These are phyloP conservation scores for Aspergillus sclerotiicarbonarius DNA, from an alignment of 495 filamentous ascomycete genomes.

Conservation along the genomic window DNA sequence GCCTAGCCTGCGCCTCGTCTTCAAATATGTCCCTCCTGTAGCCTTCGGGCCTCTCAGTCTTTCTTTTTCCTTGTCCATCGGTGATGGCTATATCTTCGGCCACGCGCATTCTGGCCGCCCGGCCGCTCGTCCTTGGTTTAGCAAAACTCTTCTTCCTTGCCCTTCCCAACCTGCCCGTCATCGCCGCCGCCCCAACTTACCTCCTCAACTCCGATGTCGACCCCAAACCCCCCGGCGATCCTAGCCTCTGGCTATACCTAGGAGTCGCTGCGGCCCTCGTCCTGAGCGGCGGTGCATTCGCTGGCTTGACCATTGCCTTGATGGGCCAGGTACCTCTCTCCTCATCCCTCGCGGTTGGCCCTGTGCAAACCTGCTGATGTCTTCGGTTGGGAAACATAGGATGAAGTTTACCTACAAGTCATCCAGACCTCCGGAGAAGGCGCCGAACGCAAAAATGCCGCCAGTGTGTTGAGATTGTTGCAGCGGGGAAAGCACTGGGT, in stretches of 20 bases:
- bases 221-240: slow-evolving; percentile 47
- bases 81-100: slow-evolving; percentile 34
- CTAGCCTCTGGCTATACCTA: slow-evolving; percentile 69
- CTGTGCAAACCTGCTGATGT: background rate
- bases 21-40: slow-evolving; percentile 14
- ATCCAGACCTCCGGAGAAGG: slow-evolving; percentile 82
- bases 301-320: slow-evolving; percentile 89
- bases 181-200: slow-evolving; percentile 41
- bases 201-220: slow-evolving; percentile 24
- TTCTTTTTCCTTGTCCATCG: slow-evolving; percentile 6
- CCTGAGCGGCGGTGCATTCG: slow-evolving; percentile 88
- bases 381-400: slow-evolving; percentile 41
- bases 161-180: slow-evolving; percentile 43
- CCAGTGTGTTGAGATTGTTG: slow-evolving; percentile 73
- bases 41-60: slow-evolving; percentile 6
- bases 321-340: slow-evolving; percentile 46
- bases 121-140: slow-evolving; percentile 46
- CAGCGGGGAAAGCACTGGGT: slow-evolving; percentile 97
- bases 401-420: slow-evolving; percentile 96
- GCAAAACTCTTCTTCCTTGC: slow-evolving; percentile 48
- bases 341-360: background rate
- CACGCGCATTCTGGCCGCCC: slow-evolving; percentile 35
- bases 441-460: slow-evolving; percentile 76
- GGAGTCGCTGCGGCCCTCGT: slow-evolving; percentile 71
- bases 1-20: background rate